Percentiles rank a stretch among this genome's conserved stretches.
These are phyloP conservation scores for Botryotinia globosa DNA, from an alignment of 2,329 filamentous ascomycete species.

Conservation along the genomic window DNA sequence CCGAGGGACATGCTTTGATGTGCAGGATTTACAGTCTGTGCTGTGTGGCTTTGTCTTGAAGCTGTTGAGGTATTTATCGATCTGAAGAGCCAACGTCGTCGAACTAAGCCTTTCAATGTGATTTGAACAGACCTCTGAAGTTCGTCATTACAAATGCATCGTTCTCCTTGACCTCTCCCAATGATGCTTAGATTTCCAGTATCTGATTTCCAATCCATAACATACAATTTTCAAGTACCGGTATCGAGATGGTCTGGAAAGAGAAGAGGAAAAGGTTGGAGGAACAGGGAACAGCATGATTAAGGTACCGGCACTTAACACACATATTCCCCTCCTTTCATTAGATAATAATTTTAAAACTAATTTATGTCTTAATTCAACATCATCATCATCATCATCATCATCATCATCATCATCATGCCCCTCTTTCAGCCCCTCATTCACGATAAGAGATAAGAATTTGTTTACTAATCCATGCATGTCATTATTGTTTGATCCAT, in stretches of 20 bases:
- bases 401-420: not conserved
- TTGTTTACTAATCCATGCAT: slow-evolving; percentile 20
- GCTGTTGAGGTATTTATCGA: not conserved
- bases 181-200: not conserved
- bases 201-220: not conserved
- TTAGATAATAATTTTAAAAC: not conserved
- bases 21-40: not conserved
- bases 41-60: not conserved
- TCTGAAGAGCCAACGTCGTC: not conserved
- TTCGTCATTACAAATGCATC: not conserved
- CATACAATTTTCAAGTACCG: too few species aligned
- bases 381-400: not conserved
- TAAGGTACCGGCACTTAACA: not conserved
- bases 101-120: slow-evolving; percentile 10
- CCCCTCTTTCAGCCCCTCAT: slow-evolving; percentile 16
- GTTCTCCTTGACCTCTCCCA: not conserved
- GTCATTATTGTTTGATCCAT: not conserved
- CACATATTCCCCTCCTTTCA: not conserved
- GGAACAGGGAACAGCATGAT: not conserved
- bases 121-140: not conserved
- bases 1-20: not conserved
- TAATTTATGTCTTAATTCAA: too few species aligned
- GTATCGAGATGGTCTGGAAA: not conserved
- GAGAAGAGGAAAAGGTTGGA: not conserved
- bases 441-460: slow-evolving; percentile 19